Evolutionary conservation across 1,284 basidiomycete species (phyloP).

Genomic region (Trametes sp.): DNA sequence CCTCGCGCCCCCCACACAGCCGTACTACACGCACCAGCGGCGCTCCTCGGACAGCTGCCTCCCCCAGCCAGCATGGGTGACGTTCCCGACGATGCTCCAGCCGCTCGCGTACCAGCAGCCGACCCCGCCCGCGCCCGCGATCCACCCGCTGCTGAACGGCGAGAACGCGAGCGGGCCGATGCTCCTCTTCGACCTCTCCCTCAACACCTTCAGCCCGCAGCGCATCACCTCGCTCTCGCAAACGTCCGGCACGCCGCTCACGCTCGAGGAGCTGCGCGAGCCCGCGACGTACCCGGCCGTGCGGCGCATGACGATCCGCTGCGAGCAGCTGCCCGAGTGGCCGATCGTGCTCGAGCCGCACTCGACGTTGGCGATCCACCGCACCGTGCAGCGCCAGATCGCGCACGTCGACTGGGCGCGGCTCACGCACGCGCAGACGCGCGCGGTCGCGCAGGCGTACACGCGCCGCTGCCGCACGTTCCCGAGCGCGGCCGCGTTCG

Average conservation of each 20-base stretch:
- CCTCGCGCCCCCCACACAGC: constrained; percentile 23
- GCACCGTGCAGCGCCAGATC: constrained; percentile 59
- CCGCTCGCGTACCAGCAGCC: constrained; percentile 33
- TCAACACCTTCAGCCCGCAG: constrained; percentile 53
- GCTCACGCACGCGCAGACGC: constrained; percentile 48
- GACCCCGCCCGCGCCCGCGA: constrained; percentile 33
- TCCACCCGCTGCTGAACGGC: constrained; percentile 67
- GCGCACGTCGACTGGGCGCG: constrained; percentile 63
- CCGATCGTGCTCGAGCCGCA: constrained; percentile 59
- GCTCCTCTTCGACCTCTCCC: constrained; percentile 64
- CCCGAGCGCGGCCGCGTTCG: constrained; percentile 48
- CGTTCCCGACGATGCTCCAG: constrained; percentile 36
- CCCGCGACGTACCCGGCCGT: constrained; percentile 64
- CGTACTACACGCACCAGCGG: constrained; percentile 34
- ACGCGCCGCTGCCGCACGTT: constrained; percentile 56
- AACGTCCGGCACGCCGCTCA: constrained; percentile 43
- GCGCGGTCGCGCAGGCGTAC: constrained; percentile 60
- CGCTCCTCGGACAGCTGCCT: constrained; percentile 41
- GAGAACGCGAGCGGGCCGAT: constrained; percentile 47
- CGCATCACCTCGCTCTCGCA: constrained; percentile 49
- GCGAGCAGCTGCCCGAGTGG: constrained; percentile 66
- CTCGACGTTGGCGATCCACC: constrained; percentile 51
- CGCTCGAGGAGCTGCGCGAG: constrained; percentile 54
- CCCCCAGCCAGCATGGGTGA: constrained; percentile 37
- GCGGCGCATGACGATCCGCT: constrained; percentile 62